phyloP scores from a whole-genome alignment of 164 flowering plant genomes.

The Tinospora cordifolia region DNA sequence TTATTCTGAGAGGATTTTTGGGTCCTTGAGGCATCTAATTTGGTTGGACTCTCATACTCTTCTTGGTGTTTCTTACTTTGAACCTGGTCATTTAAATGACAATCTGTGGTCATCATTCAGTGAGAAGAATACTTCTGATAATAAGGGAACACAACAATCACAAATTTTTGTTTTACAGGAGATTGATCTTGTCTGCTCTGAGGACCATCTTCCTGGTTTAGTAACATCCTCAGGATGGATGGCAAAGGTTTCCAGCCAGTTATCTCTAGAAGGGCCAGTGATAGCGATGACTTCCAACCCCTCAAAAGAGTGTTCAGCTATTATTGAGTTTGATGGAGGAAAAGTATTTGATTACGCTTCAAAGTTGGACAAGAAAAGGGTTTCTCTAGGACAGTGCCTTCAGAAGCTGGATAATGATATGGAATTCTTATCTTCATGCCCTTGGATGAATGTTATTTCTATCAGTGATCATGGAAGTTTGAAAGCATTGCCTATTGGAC shows the following conservation, averaged over 20 bases:
- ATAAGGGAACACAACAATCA: conserved; percentile 8
- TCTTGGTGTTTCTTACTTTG: conserved; percentile 52
- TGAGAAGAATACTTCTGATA: conserved; percentile 20
- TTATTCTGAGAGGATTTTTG: conserved; percentile 31
- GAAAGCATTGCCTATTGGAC: conserved; percentile 60
- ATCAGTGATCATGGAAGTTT: conserved; percentile 31
- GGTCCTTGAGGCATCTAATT: conserved; percentile 51
- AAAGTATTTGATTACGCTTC: conserved; percentile 49
- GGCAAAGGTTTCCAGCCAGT: conserved; percentile 32
- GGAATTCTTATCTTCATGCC: conserved; percentile 61
- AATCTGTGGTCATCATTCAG: not conserved
- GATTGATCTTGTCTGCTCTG: conserved; percentile 59
- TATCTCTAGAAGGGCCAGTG: conserved; percentile 38
- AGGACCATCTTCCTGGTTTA: conserved; percentile 51
- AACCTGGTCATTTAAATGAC: conserved; percentile 20
- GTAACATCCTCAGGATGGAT: conserved; percentile 75
- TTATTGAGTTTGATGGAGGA: conserved; percentile 74
- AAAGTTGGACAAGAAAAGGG: conserved; percentile 27
- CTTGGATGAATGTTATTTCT: conserved; percentile 58
- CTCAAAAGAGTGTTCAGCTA: conserved; percentile 42
- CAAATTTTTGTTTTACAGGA: conserved; percentile 47
- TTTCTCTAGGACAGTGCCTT: conserved; percentile 10
- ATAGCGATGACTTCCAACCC: conserved; percentile 53
- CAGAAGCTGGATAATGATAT: conserved; percentile 24
- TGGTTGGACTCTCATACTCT: conserved; percentile 75